Percentiles rank a stretch among this genome's conserved stretches.
Evolutionary conservation across 805 yeast genomes (phyloP).

Genomic region (Yarrowia sp.): DNA sequence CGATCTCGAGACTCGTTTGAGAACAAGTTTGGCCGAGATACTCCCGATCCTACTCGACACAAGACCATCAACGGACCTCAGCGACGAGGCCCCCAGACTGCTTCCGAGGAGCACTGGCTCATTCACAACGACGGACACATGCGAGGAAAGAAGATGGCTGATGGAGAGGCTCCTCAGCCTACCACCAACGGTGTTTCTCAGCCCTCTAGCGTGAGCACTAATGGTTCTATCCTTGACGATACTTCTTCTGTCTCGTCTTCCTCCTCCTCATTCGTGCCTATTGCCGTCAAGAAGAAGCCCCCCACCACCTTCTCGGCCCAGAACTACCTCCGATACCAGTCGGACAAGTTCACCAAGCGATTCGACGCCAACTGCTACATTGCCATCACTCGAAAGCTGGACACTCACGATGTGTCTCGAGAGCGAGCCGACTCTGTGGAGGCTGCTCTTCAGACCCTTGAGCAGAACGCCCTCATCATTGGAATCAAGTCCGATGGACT

Average conservation of each 20-base stretch:
- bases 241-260: conserved; percentile 30
- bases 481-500: conserved; percentile 92
- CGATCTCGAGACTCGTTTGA: conserved; percentile 92
- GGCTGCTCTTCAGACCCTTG: conserved; percentile 56
- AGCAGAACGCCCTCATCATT: conserved; percentile 76
- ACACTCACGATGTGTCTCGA: conserved; percentile 90
- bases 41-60: conserved; percentile 50
- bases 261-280: not conserved
- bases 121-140: conserved; percentile 83
- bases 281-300: conserved; percentile 34
- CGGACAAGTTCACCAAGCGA: conserved; percentile 79
- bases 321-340: conserved; percentile 90
- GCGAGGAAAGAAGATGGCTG: conserved; percentile 35
- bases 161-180: not conserved
- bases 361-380: conserved; percentile 98
- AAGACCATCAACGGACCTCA: conserved; percentile 34
- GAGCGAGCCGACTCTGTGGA: conserved; percentile 54
- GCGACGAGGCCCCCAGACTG: conserved; percentile 40
- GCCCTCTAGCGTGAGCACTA: conserved; percentile 8
- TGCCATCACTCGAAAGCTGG: conserved; percentile 87
- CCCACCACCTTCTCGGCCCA: conserved; percentile 88
- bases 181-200: not conserved
- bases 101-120: conserved; percentile 72
- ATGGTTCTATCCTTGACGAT: conserved; percentile 17
- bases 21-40: conserved; percentile 81